phyloP scores from a whole-genome alignment of 306 rosid genomes.

The Cotoneaster glaucophyllus region DNA sequence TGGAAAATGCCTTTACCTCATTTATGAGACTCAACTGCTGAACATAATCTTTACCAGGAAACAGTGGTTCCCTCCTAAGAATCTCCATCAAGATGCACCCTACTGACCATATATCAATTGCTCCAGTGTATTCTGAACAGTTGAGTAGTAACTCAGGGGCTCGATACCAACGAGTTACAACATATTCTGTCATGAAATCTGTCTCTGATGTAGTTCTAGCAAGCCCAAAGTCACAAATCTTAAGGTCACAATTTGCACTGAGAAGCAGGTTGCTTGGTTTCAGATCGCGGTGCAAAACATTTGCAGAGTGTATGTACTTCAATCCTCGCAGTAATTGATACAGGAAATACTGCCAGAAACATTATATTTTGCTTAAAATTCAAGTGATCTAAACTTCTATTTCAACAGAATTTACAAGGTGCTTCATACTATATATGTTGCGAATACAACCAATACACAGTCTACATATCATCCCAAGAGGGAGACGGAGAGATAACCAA shows the following conservation, averaged over 20 bases:
- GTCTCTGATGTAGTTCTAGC: conserved; percentile 74
- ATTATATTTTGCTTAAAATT: conserved; percentile 8
- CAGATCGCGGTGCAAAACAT: conserved; percentile 67
- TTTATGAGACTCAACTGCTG: conserved; percentile 62
- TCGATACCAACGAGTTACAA: conserved; percentile 70
- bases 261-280: conserved; percentile 68
- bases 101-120: conserved; percentile 71
- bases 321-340: conserved; percentile 61
- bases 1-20: conserved; percentile 32
- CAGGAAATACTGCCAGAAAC: conserved; percentile 45
- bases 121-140: conserved; percentile 65
- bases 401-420: neutral
- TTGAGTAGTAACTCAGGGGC: conserved; percentile 68
- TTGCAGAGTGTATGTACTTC: conserved; percentile 69
- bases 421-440: neutral
- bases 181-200: conserved; percentile 72
- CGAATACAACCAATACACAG: neutral
- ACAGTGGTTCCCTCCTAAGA: conserved; percentile 55
- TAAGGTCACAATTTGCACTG: conserved; percentile 58
- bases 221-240: conserved; percentile 79
- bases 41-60: conserved; percentile 69
- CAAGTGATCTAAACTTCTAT: neutral
- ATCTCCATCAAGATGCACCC: conserved; percentile 71
- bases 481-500: neutral
- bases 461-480: neutral